Conservation (phyloP, 202 grass and related monocot species). For the Miscanthus sacchariflorus region DNA sequence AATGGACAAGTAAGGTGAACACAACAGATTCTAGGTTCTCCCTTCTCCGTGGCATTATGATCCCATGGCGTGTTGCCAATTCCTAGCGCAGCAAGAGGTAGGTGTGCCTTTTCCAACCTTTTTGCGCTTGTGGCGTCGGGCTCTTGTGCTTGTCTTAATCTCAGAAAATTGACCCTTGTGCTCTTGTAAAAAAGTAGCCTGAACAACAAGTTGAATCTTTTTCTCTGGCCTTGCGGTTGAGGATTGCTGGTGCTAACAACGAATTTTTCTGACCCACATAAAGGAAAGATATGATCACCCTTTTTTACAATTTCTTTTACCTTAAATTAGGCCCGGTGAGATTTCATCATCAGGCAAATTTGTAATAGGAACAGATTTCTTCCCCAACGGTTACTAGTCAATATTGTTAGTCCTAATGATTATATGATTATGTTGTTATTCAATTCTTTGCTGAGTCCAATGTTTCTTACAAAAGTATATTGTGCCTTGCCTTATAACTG, state of each 20-base stretch:
- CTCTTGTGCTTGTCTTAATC: constrained; percentile 49
- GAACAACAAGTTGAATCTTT: neutral
- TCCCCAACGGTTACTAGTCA: too few species aligned
- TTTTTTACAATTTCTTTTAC: too few species aligned
- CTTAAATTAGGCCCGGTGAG: too few species aligned
- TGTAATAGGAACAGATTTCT: too few species aligned
- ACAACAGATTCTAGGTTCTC: constrained; percentile 21
- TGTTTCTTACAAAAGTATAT: too few species aligned
- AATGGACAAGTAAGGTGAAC: neutral
- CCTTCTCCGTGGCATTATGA: neutral
- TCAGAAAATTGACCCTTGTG: neutral
- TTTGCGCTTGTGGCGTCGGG: constrained; percentile 31
- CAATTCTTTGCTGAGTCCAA: too few species aligned
- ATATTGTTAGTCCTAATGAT: too few species aligned
- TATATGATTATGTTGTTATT: too few species aligned
- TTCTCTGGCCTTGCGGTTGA: constrained; percentile 4
- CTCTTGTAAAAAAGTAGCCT: neutral
- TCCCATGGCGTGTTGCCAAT: constrained; percentile 2
- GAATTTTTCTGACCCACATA: neutral
- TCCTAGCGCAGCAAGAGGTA: neutral
- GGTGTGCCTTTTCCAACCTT: neutral
- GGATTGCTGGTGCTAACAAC: neutral
- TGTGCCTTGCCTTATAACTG: too few species aligned
- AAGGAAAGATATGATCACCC: neutral
- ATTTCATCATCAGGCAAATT: too few species aligned